phyloP scores from a whole-genome alignment of 2,329 filamentous ascomycete genomes.

The Epichloe uncinata region DNA sequence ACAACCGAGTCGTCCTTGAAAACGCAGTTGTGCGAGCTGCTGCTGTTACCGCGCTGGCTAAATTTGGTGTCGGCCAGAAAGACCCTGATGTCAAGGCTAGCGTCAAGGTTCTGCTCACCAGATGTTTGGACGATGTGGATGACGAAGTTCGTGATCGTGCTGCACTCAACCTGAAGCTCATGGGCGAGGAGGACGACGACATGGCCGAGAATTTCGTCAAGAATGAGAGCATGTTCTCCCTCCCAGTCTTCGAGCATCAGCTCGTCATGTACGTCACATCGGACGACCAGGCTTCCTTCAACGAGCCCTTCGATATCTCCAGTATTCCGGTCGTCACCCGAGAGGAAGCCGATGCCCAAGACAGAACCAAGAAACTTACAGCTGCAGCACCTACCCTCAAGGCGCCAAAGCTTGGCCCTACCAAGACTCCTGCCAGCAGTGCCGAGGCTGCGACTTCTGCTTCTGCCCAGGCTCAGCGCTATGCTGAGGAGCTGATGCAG shows the following conservation, averaged over 20 bases:
- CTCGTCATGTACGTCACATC: conserved; percentile 96
- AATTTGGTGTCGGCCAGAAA: conserved; percentile 94
- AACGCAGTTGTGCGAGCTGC: conserved; percentile 93
- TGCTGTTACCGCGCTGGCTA: conserved; percentile 87
- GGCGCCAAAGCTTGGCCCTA: conserved; percentile 67
- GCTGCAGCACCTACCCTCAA: conserved; percentile 88
- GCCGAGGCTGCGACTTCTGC: conserved; percentile 66
- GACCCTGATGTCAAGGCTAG: conserved; percentile 95
- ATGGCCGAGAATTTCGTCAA: conserved; percentile 80
- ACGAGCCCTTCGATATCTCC: conserved; percentile 76
- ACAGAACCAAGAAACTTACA: conserved; percentile 93
- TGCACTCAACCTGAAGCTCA: conserved; percentile 79
- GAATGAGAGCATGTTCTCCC: conserved; percentile 91
- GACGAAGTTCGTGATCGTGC: conserved; percentile 96
- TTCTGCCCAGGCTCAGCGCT: conserved; percentile 72
- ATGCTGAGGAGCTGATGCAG: conserved; percentile 71
- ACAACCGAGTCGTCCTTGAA: conserved; percentile 94
- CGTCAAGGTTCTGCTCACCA: conserved; percentile 79
- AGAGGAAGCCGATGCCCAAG: conserved; percentile 91
- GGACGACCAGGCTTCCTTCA: conserved; percentile 75
- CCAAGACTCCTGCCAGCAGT: conserved; percentile 55
- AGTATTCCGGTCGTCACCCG: conserved; percentile 86
- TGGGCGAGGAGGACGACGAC: conserved; percentile 85
- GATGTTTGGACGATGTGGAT: conserved; percentile 92
- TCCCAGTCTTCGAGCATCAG: conserved; percentile 92